Evolutionary conservation across 371 early-diverging fungal genomes (phyloP).

Genomic region (Amoeboaphelidium protococcarum): DNA sequence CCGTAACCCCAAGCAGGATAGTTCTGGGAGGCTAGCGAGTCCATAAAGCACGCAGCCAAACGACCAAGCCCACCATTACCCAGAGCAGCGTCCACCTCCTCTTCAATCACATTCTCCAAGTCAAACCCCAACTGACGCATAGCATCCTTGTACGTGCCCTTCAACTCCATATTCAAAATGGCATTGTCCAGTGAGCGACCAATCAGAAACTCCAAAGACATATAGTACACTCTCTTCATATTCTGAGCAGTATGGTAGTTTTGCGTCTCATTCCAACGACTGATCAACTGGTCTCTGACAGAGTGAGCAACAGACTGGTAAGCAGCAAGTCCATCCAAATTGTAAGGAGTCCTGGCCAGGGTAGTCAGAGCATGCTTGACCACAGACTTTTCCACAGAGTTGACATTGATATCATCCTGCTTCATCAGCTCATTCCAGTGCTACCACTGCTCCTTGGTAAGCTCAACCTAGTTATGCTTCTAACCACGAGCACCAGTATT

Average conservation of each 20-base stretch:
- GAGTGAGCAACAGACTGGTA: slow-evolving; percentile 60
- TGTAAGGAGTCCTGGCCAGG: background rate
- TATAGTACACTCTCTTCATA: slow-evolving; percentile 71
- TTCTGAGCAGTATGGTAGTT: slow-evolving; percentile 30
- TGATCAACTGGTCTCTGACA: slow-evolving; percentile 59
- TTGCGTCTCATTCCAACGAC: slow-evolving; percentile 64
- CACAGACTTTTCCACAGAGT: background rate
- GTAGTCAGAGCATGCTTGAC: background rate
- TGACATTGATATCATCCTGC: too few relatives aligned
- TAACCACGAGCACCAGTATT: too few relatives aligned
- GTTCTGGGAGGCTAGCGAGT: slow-evolving; percentile 59
- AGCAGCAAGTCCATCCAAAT: slow-evolving; percentile 43
- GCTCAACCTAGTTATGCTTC: too few relatives aligned
- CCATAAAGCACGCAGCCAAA: slow-evolving; percentile 14
- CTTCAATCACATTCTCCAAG: slow-evolving; percentile 55
- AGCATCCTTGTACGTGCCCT: slow-evolving; percentile 33
- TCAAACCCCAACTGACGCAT: slow-evolving; percentile 44
- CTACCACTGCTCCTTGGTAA: too few relatives aligned
- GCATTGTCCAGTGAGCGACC: slow-evolving; percentile 85
- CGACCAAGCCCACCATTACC: slow-evolving; percentile 73
- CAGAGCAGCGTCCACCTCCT: slow-evolving; percentile 72
- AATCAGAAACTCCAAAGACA: slow-evolving; percentile 74
- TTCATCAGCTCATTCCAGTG: too few relatives aligned
- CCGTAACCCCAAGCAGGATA: slow-evolving; percentile 35
- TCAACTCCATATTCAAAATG: slow-evolving; percentile 43